Evolutionary conservation across 768 basidiomycete genomes (phyloP).

Genomic region (Podaxis mareebaensis): DNA sequence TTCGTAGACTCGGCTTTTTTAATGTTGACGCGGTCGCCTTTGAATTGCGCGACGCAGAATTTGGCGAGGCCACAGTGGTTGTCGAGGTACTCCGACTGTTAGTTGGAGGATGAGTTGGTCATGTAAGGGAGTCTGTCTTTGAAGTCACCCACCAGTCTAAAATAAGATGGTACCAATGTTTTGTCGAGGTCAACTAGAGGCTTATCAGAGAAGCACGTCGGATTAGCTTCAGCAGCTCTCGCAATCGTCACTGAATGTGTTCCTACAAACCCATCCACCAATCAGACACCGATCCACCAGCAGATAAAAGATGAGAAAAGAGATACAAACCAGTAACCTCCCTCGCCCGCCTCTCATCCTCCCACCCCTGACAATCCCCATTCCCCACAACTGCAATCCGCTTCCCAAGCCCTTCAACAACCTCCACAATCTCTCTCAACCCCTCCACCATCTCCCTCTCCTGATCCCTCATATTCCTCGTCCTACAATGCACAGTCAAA

Average conservation of each 20-base stretch:
- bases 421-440: conserved; percentile 84
- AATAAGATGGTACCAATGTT: conserved; percentile 69
- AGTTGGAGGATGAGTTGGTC: neutral
- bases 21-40: no score
- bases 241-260: conserved; percentile 97
- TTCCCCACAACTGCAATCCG: conserved; percentile 92
- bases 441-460: conserved; percentile 80
- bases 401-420: conserved; percentile 71
- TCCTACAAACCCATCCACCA: conserved; percentile 37
- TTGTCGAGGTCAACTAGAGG: conserved; percentile 70
- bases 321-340: conserved; percentile 56
- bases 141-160: conserved; percentile 60
- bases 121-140: neutral
- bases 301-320: no score
- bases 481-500: conserved; percentile 94
- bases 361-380: conserved; percentile 84
- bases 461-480: conserved; percentile 83
- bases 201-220: conserved; percentile 75
- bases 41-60: no score
- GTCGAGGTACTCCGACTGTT: conserved; percentile 69
- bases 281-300: conserved; percentile 17
- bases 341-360: conserved; percentile 76
- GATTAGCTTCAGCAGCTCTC: conserved; percentile 91
- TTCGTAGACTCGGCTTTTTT: conserved; percentile 60
- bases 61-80: conserved; percentile 87